phyloP scores from a whole-genome alignment of 1,284 basidiomycete species.

The Fistulina hepatica region DNA sequence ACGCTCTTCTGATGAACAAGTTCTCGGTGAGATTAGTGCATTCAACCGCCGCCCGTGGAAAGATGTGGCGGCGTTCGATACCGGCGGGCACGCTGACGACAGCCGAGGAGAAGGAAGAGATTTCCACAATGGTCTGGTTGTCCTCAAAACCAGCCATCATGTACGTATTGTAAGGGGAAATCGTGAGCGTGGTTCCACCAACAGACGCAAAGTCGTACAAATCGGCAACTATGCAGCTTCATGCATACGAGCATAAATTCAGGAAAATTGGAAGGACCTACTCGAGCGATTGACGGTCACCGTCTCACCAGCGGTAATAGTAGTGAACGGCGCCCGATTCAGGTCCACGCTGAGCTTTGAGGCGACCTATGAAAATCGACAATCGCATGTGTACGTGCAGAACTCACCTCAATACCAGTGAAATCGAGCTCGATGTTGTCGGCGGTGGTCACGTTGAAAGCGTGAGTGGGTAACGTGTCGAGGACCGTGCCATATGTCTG shows the following conservation, averaged over 20 bases:
- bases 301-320: conserved; percentile 30
- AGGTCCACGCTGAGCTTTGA: conserved; percentile 13
- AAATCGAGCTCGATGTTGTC: conserved; percentile 30
- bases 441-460: conserved; percentile 30
- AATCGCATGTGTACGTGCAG: no score
- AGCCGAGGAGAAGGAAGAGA: conserved; percentile 8
- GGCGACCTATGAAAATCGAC: no score
- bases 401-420: conserved; percentile 32
- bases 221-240: conserved; percentile 18
- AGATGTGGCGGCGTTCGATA: conserved; percentile 21
- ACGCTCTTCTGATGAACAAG: conserved; percentile 22
- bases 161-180: conserved; percentile 26
- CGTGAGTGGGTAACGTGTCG: conserved; percentile 32
- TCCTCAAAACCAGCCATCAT: conserved; percentile 16
- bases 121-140: conserved; percentile 11
- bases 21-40: conserved; percentile 22
- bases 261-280: conserved; percentile 10
- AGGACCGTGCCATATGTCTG: conserved; percentile 34
- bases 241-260: not conserved
- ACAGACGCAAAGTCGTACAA: conserved; percentile 27
- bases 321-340: conserved; percentile 29
- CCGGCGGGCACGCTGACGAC: conserved; percentile 23
- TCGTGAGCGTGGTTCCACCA: conserved; percentile 25
- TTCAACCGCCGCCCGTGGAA: conserved; percentile 23
- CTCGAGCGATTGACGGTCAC: conserved; percentile 30